Conservation (phyloP, 2,329 filamentous ascomycete genomes). For the Monascus ruber region DNA sequence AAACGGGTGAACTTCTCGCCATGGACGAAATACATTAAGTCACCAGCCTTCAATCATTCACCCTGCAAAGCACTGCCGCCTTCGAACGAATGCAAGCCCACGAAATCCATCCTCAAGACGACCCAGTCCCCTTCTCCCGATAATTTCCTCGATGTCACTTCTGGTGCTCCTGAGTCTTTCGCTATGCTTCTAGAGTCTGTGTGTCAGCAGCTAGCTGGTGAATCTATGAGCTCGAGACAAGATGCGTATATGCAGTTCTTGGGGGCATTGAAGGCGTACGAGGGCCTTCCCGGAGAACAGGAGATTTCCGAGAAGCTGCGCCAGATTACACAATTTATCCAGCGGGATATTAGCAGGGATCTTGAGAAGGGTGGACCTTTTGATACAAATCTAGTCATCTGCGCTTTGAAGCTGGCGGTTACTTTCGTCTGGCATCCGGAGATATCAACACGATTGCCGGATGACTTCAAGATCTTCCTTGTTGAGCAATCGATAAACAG, state of each 20-base stretch:
- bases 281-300: constrained; percentile 64
- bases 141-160: constrained; percentile 34
- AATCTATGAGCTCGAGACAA: constrained; percentile 59
- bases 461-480: constrained; percentile 69
- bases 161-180: constrained; percentile 48
- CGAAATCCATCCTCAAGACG: constrained; percentile 75
- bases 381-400: constrained; percentile 61
- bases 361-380: constrained; percentile 39
- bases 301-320: constrained; percentile 65
- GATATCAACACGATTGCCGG: constrained; percentile 58
- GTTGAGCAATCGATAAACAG: constrained; percentile 68
- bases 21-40: constrained; percentile 44
- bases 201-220: constrained; percentile 65
- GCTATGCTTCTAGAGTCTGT: constrained; percentile 76
- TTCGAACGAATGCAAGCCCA: constrained; percentile 41
- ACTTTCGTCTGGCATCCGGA: constrained; percentile 64
- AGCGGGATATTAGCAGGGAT: constrained; percentile 63
- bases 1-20: constrained; percentile 56
- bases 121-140: constrained; percentile 30
- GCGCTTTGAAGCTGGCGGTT: constrained; percentile 65
- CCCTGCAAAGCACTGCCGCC: constrained; percentile 31
- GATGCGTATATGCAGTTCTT: constrained; percentile 81
- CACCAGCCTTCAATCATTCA: constrained; percentile 24
- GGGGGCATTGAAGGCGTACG: constrained; percentile 65
- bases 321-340: constrained; percentile 68